Conservation (phyloP, 2,329 filamentous ascomycete species). For the Neopestalotiopsis sp. region DNA sequence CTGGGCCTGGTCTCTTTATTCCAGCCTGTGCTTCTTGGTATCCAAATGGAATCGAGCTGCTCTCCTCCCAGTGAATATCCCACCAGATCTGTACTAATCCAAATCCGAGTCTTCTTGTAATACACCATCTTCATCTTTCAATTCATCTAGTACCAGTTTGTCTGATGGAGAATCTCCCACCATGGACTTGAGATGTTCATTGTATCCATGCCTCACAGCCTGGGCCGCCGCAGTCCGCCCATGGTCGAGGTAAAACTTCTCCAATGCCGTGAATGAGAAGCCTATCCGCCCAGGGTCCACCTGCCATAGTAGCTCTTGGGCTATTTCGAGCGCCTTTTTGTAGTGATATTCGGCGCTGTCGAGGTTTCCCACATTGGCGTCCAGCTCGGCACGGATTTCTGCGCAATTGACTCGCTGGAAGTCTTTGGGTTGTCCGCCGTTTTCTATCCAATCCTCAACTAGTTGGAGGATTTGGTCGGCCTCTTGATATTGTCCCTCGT, state of each 20-base stretch:
- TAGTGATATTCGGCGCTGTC: slow-evolving; percentile 5
- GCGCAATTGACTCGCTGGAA: neutral
- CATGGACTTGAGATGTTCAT: neutral
- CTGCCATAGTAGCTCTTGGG: slow-evolving; percentile 1
- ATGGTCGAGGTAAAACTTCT: slow-evolving; percentile 11
- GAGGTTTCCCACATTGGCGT: neutral
- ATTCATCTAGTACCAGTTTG: neutral
- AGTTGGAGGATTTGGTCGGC: neutral
- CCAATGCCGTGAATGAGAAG: slow-evolving; percentile 2
- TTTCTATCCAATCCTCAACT: slow-evolving; percentile 4
- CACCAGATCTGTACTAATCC: neutral
- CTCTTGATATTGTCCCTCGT: neutral
- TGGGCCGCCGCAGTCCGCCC: neutral
- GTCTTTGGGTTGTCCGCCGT: neutral
- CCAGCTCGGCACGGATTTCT: slow-evolving; percentile 7
- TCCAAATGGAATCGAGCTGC: neutral
- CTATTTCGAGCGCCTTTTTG: slow-evolving; percentile 5
- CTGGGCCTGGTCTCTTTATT: neutral
- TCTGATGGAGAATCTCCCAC: neutral
- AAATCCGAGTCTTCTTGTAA: neutral
- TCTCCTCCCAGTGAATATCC: neutral
- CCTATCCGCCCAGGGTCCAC: slow-evolving; percentile 5
- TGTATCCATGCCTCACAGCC: neutral
- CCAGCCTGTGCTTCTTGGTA: neutral
- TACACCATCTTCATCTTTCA: neutral